Evolutionary conservation across 2,329 filamentous ascomycete species (phyloP).

Genomic region (Monosporascus sp.): DNA sequence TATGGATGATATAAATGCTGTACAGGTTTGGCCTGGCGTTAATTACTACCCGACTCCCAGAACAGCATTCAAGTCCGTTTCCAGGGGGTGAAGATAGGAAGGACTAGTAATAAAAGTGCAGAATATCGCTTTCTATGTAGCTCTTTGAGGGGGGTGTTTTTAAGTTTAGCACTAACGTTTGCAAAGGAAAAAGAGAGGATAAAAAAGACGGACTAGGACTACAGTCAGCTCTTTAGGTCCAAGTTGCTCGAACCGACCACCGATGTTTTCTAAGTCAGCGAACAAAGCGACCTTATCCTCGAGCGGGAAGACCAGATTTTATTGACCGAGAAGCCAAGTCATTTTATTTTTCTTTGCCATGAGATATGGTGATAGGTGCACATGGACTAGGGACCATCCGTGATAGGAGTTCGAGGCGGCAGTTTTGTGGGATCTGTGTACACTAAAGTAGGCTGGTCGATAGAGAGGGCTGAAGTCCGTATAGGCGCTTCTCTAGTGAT

Average conservation of each 20-base stretch:
- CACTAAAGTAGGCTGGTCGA: neutral
- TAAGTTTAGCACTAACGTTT: neutral
- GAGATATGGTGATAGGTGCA: neutral
- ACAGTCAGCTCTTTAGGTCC: too few relatives aligned
- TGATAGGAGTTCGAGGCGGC: neutral
- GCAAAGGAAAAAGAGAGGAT: neutral
- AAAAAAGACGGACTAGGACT: too few relatives aligned
- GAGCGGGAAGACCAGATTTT: neutral
- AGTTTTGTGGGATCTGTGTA: neutral
- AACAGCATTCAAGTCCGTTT: neutral
- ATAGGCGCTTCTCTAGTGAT: neutral
- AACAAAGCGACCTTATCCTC: neutral
- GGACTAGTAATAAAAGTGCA: too few relatives aligned
- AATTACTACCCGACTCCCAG: neutral
- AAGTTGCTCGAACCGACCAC: too few relatives aligned
- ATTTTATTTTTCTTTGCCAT: neutral
- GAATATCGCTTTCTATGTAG: too few relatives aligned
- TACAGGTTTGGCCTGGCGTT: neutral
- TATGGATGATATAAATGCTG: constrained; percentile 3
- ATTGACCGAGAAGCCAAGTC: neutral
- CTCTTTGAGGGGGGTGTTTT: neutral
- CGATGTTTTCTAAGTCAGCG: neutral
- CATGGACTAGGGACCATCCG: neutral
- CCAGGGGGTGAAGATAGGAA: neutral
- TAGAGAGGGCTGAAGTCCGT: neutral